phyloP scores from a whole-genome alignment of 768 basidiomycete genomes.

The Sporobolomyces phaffii region DNA sequence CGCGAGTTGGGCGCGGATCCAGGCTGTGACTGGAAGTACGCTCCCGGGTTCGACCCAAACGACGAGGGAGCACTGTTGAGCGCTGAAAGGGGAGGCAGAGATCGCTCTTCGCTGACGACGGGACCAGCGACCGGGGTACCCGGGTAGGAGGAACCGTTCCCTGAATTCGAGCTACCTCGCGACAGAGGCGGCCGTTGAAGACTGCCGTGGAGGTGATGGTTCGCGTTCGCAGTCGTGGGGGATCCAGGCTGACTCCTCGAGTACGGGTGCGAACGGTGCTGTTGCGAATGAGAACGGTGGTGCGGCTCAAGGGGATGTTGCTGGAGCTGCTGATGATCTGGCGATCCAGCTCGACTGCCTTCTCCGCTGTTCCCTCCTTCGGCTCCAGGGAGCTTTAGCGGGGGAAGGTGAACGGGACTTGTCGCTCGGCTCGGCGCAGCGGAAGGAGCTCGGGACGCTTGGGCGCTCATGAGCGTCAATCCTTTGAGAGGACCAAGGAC shows the following conservation, averaged over 20 bases:
- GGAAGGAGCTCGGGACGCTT: slow-evolving; percentile 17
- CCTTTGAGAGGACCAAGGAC: slow-evolving; percentile 37
- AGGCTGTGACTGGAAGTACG: slow-evolving; percentile 7
- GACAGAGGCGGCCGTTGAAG: neutral
- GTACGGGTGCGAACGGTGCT: slow-evolving; percentile 33
- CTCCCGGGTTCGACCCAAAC: slow-evolving; percentile 5
- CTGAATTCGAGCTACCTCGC: slow-evolving; percentile 9
- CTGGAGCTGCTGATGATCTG: neutral
- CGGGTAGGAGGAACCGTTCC: slow-evolving; percentile 9
- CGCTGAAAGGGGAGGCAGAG: slow-evolving; percentile 2
- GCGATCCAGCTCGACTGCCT: slow-evolving; percentile 6
- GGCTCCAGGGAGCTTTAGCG: slow-evolving; percentile 11
- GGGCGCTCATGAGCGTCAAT: slow-evolving; percentile 27
- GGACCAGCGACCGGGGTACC: slow-evolving; percentile 8
- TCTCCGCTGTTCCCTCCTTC: neutral
- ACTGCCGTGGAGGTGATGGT: neutral
- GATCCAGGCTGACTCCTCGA: slow-evolving; percentile 25
- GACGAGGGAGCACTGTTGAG: slow-evolving; percentile 10
- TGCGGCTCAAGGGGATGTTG: slow-evolving; percentile 12
- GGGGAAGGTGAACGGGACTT: slow-evolving; percentile 33
- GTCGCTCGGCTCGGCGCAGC: slow-evolving; percentile 15
- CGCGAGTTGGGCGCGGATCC: neutral
- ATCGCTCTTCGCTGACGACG: slow-evolving; percentile 11
- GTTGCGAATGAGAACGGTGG: neutral
- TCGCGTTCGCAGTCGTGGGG: slow-evolving; percentile 9